Evolutionary conservation across 805 yeast genomes (phyloP).

Genomic region (Ogataea dorogensis): DNA sequence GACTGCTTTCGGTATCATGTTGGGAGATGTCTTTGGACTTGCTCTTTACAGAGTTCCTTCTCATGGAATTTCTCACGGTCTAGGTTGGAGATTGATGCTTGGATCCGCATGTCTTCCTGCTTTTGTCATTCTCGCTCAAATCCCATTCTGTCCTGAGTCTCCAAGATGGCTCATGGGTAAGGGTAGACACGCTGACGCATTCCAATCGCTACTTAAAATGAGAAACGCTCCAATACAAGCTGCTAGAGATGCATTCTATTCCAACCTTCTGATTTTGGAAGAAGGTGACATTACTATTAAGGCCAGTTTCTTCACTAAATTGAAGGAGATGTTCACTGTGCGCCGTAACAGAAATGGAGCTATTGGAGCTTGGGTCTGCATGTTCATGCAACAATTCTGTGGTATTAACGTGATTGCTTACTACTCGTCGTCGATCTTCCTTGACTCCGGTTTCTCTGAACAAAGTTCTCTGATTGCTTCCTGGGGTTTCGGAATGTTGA

Average conservation of each 20-base stretch:
- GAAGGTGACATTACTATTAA: slow-evolving; percentile 39
- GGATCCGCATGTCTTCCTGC: slow-evolving; percentile 42
- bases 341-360: slow-evolving; percentile 86
- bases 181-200: slow-evolving; percentile 44
- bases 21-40: slow-evolving; percentile 41
- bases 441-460: slow-evolving; percentile 61
- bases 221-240: slow-evolving; percentile 27
- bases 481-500: slow-evolving; percentile 65
- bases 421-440: slow-evolving; percentile 75
- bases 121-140: slow-evolving; percentile 40
- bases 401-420: slow-evolving; percentile 51
- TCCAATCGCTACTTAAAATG: slow-evolving; percentile 40
- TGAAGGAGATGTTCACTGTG: slow-evolving; percentile 59
- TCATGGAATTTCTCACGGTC: slow-evolving; percentile 36
- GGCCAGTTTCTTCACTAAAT: slow-evolving; percentile 39
- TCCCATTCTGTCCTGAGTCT: slow-evolving; percentile 39
- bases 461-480: slow-evolving; percentile 71
- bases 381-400: slow-evolving; percentile 40
- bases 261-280: slow-evolving; percentile 54
- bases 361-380: slow-evolving; percentile 31
- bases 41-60: slow-evolving; percentile 37
- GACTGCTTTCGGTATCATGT: slow-evolving; percentile 35
- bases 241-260: slow-evolving; percentile 40
- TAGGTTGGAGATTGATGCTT: slow-evolving; percentile 57
- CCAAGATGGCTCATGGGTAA: slow-evolving; percentile 43